phyloP scores from a whole-genome alignment of 805 yeast genomes.

The Wickerhamiella galacta region DNA sequence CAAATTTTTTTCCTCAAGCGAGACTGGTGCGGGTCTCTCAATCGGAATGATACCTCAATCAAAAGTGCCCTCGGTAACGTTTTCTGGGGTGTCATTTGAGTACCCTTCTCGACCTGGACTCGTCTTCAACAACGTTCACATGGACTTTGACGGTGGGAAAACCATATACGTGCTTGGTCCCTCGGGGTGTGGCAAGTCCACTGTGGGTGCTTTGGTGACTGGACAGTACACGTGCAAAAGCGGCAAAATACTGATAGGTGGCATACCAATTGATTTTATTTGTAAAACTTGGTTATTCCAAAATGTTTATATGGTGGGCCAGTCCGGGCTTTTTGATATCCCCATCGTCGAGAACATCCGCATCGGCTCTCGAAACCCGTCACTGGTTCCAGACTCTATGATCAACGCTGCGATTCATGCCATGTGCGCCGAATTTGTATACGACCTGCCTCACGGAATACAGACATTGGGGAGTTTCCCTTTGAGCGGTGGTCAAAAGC shows the following conservation, averaged over 20 bases:
- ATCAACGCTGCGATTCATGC: slow-evolving; percentile 35
- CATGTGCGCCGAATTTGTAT: slow-evolving; percentile 32
- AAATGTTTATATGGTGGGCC: slow-evolving; percentile 61
- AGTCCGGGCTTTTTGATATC: slow-evolving; percentile 49
- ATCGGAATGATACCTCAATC: slow-evolving; percentile 16
- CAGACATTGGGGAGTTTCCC: slow-evolving; percentile 29
- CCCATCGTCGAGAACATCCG: slow-evolving; percentile 46
- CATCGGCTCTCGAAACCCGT: slow-evolving; percentile 27
- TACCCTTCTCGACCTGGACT: slow-evolving; percentile 42
- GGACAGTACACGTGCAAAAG: slow-evolving; percentile 34
- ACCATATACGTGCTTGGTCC: slow-evolving; percentile 60
- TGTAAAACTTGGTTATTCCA: slow-evolving; percentile 36
- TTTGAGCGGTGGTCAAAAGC: slow-evolving; percentile 85
- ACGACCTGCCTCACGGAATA: slow-evolving; percentile 35
- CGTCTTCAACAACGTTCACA: slow-evolving; percentile 32
- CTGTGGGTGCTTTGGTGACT: slow-evolving; percentile 47
- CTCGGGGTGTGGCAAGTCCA: slow-evolving; percentile 91
- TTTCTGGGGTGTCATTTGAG: slow-evolving; percentile 26
- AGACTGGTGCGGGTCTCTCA: slow-evolving; percentile 6
- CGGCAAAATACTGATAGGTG: slow-evolving; percentile 50
- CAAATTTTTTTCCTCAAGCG: slow-evolving; percentile 21
- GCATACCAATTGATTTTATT: slow-evolving; percentile 28
- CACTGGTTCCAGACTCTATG: slow-evolving; percentile 15
- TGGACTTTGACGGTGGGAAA: slow-evolving; percentile 30
- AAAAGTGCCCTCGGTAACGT: slow-evolving; percentile 3